phyloP scores from a whole-genome alignment of 495 filamentous ascomycete genomes.

The Hypoxylon rickii region DNA sequence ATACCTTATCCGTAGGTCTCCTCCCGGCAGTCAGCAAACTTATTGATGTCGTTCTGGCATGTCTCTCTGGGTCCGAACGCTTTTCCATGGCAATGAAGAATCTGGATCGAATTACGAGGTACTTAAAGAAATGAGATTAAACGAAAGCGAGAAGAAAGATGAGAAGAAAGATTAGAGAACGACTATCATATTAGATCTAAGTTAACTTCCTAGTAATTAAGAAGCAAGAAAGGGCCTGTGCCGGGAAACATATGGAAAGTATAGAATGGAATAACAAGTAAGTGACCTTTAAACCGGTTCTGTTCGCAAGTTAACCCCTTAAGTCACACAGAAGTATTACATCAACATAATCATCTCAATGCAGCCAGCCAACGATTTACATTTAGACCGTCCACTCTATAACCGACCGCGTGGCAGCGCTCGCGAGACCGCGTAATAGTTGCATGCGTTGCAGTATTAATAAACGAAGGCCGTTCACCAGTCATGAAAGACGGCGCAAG shows the following conservation, averaged over 20 bases:
- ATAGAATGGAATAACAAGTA: slow-evolving; percentile 4
- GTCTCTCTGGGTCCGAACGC: not conserved
- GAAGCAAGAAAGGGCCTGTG: no score
- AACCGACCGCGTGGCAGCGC: slow-evolving; percentile 9
- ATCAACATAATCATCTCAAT: no score
- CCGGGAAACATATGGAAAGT: no score
- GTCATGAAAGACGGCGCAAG: not conserved
- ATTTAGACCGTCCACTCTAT: not conserved
- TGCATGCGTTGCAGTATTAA: slow-evolving; percentile 2
- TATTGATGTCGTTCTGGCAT: slow-evolving; percentile 28
- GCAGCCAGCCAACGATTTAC: no score
- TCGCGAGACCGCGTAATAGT: slow-evolving; percentile 5
- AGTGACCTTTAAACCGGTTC: not conserved
- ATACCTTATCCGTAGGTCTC: slow-evolving; percentile 3
- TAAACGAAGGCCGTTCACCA: not conserved
- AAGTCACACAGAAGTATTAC: not conserved
- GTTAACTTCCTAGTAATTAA: no score
- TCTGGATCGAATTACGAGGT: no score
- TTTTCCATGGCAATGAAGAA: slow-evolving; percentile 9
- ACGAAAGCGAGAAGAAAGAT: not conserved
- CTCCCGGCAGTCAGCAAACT: slow-evolving; percentile 5
- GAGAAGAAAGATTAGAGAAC: no score
- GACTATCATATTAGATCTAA: no score
- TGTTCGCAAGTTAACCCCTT: no score
- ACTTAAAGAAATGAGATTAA: no score